Evolutionary conservation across 495 filamentous ascomycete genomes (phyloP).

Genomic region (Trichocladium antarcticum): DNA sequence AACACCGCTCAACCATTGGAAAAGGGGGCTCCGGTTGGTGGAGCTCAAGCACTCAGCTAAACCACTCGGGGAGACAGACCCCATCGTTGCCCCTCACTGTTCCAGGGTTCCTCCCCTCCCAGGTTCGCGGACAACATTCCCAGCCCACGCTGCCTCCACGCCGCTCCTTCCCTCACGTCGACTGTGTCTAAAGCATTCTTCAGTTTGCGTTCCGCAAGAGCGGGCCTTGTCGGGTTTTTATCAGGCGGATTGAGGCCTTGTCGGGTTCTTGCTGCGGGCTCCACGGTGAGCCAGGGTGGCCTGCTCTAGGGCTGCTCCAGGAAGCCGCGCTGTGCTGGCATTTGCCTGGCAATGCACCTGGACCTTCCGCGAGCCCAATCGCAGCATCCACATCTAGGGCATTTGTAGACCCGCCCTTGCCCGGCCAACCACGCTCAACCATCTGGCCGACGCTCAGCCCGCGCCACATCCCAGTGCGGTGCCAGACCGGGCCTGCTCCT

Average conservation of each 20-base stretch:
- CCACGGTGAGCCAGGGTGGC: not conserved
- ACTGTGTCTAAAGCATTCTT: conserved; percentile 1
- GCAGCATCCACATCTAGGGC: conserved; percentile 1
- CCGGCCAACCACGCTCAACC: conserved; percentile 27
- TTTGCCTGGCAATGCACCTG: conserved; percentile 9
- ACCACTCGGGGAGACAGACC: not conserved
- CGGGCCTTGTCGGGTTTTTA: conserved; percentile 7
- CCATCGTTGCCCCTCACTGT: conserved; percentile 2
- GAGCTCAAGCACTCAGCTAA: conserved; percentile 1
- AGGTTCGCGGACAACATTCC: not conserved
- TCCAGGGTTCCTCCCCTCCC: not conserved
- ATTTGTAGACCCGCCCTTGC: conserved; percentile 9
- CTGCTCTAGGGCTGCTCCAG: not conserved
- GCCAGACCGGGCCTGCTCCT: conserved; percentile 6
- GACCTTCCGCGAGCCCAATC: conserved; percentile 21
- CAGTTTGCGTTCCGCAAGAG: not conserved
- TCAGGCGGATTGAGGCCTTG: not conserved
- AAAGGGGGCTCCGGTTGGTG: not conserved
- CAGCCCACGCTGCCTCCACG: no score
- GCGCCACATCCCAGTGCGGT: conserved; percentile 16
- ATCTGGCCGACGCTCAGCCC: conserved; percentile 19
- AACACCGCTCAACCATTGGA: not conserved
- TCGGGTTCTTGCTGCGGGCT: not conserved
- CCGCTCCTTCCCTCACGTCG: not conserved
- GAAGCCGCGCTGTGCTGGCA: conserved; percentile 11